A percentile compares a stretch with the other conserved stretches of the same genome.
phyloP scores from a whole-genome alignment of 2,329 filamentous ascomycete genomes.

The Sporothrix mexicana region DNA sequence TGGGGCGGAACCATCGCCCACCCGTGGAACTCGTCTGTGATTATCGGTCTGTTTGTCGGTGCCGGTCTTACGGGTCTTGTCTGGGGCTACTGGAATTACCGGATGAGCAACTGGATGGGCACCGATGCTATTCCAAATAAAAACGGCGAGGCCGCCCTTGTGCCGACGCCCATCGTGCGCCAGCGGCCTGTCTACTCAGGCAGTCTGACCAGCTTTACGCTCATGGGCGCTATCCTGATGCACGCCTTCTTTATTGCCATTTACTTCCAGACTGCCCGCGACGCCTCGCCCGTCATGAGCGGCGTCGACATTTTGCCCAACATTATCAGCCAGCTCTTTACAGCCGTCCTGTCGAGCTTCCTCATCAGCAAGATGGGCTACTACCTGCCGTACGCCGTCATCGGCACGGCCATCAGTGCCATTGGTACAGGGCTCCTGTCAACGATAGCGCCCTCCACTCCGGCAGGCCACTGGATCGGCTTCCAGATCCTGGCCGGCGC shows the following conservation, averaged over 20 bases:
- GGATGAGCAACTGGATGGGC: constrained; percentile 29
- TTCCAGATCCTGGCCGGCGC: constrained; percentile 43
- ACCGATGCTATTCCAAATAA: constrained; percentile 33
- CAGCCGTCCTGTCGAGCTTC: constrained; percentile 39
- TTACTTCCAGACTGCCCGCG: constrained; percentile 48
- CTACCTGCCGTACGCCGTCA: constrained; percentile 46
- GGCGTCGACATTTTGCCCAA: constrained; percentile 43
- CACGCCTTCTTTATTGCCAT: constrained; percentile 45
- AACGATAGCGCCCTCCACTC: constrained; percentile 41
- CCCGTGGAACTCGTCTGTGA: constrained; percentile 38
- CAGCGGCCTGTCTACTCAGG: constrained; percentile 39
- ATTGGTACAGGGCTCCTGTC: constrained; percentile 46
- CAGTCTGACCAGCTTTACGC: constrained; percentile 37
- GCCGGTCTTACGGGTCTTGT: constrained; percentile 42
- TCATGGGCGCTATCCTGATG: constrained; percentile 40
- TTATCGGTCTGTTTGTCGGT: constrained; percentile 49
- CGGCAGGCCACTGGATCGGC: constrained; percentile 44
- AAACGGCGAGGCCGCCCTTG: constrained; percentile 40
- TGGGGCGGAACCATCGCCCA: constrained; percentile 47
- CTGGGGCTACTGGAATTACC: constrained; percentile 46
- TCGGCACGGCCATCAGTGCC: constrained; percentile 42
- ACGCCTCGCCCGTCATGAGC: constrained; percentile 41
- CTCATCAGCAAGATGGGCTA: constrained; percentile 43
- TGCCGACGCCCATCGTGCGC: constrained; percentile 40
- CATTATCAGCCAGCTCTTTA: constrained; percentile 39